phyloP scores from a whole-genome alignment of 768 basidiomycete species.

The Psilocybe tampanensis region DNA sequence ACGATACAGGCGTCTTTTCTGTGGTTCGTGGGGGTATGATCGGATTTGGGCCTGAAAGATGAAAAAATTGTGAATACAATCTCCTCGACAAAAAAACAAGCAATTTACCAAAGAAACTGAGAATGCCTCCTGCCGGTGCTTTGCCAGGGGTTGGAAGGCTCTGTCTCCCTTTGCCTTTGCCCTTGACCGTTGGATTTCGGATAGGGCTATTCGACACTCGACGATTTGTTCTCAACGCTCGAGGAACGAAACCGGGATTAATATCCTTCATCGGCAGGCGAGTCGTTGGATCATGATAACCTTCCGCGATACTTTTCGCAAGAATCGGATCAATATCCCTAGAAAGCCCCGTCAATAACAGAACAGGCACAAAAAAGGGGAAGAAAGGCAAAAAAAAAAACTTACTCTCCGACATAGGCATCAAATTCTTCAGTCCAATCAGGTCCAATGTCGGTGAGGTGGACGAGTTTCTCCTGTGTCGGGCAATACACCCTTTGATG shows the following conservation, averaged over 20 bases:
- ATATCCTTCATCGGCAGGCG: constrained; percentile 77
- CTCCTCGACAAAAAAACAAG: background rate
- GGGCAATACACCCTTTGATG: constrained; percentile 95
- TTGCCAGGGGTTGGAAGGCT: constrained; percentile 22
- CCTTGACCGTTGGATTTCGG: constrained; percentile 32
- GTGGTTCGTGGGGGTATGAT: constrained; percentile 33
- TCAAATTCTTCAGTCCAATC: constrained; percentile 64
- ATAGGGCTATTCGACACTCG: constrained; percentile 22
- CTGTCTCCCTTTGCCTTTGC: constrained; percentile 51
- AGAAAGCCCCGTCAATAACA: background rate
- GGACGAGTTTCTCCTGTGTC: constrained; percentile 58
- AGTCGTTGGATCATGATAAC: constrained; percentile 72
- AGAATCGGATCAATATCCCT: constrained; percentile 67
- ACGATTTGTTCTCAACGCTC: constrained; percentile 43
- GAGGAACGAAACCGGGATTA: constrained; percentile 64
- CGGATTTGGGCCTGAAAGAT: constrained; percentile 41
- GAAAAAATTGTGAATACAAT: background rate
- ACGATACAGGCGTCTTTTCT: constrained; percentile 12
- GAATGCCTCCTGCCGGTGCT: constrained; percentile 39
- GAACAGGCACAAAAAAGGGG: background rate
- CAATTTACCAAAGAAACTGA: constrained; percentile 64
- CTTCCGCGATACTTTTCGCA: constrained; percentile 68
- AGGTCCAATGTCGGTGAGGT: constrained; percentile 64
- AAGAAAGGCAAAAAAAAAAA: constrained; percentile 4
- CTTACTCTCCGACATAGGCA: constrained; percentile 72